These are phyloP conservation scores for Pseudohyphozyma bogoriensis DNA, from an alignment of 768 basidiomycete species.

Conservation along the genomic window DNA sequence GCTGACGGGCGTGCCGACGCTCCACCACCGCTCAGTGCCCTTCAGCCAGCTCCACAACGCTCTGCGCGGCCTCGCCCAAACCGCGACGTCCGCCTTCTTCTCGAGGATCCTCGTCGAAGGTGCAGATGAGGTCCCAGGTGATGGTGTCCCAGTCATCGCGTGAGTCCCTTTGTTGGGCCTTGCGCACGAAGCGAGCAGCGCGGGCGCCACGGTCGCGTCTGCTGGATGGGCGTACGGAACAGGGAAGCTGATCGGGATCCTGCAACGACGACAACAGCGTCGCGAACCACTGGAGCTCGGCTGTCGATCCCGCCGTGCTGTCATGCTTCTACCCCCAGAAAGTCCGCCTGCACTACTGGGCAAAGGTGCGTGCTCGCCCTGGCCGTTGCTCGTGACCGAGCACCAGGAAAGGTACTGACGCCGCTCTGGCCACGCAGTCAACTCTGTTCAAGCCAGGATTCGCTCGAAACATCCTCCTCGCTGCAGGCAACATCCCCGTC, in stretches of 20 bases:
- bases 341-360: slow-evolving; percentile 59
- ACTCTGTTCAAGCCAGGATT: slow-evolving; percentile 70
- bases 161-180: not conserved
- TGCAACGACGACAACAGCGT: too few relatives aligned
- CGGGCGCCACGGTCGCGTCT: slow-evolving; percentile 6
- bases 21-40: slow-evolving; percentile 26
- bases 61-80: slow-evolving; percentile 14
- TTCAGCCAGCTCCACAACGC: slow-evolving; percentile 35
- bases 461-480: slow-evolving; percentile 60
- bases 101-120: slow-evolving; percentile 2
- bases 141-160: too few relatives aligned
- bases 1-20: too few relatives aligned
- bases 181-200: not conserved
- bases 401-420: too few relatives aligned
- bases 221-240: too few relatives aligned
- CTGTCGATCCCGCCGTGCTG: slow-evolving; percentile 27
- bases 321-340: slow-evolving; percentile 64
- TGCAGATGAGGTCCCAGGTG: slow-evolving; percentile 9
- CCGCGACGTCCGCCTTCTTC: slow-evolving; percentile 22
- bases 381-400: too few relatives aligned
- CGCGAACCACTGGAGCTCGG: slow-evolving; percentile 28
- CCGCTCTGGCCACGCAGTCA: not conserved
- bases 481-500: slow-evolving; percentile 95
- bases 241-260: too few relatives aligned
- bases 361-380: slow-evolving; percentile 19